Evolutionary conservation across 2,329 filamentous ascomycete genomes (phyloP).

Genomic region (Lecanoromycetidae sp.): DNA sequence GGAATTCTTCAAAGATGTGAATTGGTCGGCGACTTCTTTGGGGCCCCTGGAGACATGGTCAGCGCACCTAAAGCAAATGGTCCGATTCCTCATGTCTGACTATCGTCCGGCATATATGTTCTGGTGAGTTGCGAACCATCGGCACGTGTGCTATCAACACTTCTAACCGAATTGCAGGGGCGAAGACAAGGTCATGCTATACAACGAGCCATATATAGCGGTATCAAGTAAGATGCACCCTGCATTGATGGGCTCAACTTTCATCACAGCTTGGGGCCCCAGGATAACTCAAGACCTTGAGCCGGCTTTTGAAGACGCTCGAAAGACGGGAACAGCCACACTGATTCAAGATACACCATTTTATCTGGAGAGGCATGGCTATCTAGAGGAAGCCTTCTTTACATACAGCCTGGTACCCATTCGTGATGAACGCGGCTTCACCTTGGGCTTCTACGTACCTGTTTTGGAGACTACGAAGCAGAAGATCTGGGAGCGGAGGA

Average conservation of each 20-base stretch:
- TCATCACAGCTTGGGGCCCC: constrained; percentile 54
- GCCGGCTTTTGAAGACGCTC: constrained; percentile 56
- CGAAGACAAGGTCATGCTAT: constrained; percentile 52
- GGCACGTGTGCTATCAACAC: not conserved
- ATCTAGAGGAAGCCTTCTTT: constrained; percentile 68
- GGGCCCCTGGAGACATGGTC: constrained; percentile 66
- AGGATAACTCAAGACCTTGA: constrained; percentile 64
- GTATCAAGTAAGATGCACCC: constrained; percentile 69
- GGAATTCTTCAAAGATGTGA: constrained; percentile 56
- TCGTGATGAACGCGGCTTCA: constrained; percentile 58
- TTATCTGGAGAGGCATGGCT: constrained; percentile 45
- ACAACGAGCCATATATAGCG: constrained; percentile 59
- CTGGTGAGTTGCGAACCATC: constrained; percentile 31
- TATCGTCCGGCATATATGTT: constrained; percentile 66
- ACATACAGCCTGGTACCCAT: constrained; percentile 72
- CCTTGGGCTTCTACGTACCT: constrained; percentile 67
- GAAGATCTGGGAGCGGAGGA: constrained; percentile 65
- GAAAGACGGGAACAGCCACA: constrained; percentile 59
- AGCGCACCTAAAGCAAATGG: constrained; percentile 60
- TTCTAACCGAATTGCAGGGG: constrained; percentile 35
- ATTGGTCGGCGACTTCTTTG: constrained; percentile 61
- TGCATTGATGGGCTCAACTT: constrained; percentile 58
- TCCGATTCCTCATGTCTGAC: constrained; percentile 68
- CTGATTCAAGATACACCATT: constrained; percentile 75
- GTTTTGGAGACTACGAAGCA: constrained; percentile 69